phyloP scores from a whole-genome alignment of 176 grass and related monocot species.

The Carex parvula region DNA sequence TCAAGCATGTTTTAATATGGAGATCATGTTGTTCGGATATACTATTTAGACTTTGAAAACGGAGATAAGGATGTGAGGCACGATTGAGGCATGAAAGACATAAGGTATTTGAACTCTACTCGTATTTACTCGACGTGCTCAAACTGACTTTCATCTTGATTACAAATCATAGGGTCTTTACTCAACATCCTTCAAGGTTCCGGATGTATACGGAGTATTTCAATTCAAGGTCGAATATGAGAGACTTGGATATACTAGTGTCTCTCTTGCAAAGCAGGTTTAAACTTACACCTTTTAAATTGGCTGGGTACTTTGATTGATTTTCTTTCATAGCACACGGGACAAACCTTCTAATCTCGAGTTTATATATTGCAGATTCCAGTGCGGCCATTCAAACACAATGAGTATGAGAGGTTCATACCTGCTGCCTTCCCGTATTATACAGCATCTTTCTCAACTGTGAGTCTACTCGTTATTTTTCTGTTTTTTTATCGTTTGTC shows the following conservation, averaged over 20 bases:
- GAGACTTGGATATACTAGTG: conserved; percentile 83
- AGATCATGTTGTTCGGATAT: too few relatives aligned
- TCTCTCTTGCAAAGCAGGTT: conserved; percentile 91
- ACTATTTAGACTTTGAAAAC: too few relatives aligned
- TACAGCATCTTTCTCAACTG: conserved; percentile 81
- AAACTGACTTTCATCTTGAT: neutral
- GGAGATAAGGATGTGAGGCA: too few relatives aligned
- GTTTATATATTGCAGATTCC: conserved; percentile 71
- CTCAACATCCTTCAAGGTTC: conserved; percentile 90
- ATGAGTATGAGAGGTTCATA: conserved; percentile 98
- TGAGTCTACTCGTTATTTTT: conserved; percentile 41
- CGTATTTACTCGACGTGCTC: neutral
- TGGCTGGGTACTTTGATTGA: neutral
- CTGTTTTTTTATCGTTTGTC: neutral
- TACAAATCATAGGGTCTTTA: conserved; percentile 54
- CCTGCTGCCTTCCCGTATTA: conserved; percentile 90
- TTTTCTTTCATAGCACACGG: neutral
- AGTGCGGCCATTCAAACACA: conserved; percentile 79
- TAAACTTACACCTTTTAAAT: neutral
- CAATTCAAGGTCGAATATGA: conserved; percentile 97
- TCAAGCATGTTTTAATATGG: too few relatives aligned
- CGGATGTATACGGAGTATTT: conserved; percentile 99
- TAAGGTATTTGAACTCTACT: too few relatives aligned
- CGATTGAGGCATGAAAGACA: too few relatives aligned
- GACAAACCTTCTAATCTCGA: neutral